Conservation (phyloP, 2,329 filamentous ascomycete genomes). For the Aspergillus costaricaensis region DNA sequence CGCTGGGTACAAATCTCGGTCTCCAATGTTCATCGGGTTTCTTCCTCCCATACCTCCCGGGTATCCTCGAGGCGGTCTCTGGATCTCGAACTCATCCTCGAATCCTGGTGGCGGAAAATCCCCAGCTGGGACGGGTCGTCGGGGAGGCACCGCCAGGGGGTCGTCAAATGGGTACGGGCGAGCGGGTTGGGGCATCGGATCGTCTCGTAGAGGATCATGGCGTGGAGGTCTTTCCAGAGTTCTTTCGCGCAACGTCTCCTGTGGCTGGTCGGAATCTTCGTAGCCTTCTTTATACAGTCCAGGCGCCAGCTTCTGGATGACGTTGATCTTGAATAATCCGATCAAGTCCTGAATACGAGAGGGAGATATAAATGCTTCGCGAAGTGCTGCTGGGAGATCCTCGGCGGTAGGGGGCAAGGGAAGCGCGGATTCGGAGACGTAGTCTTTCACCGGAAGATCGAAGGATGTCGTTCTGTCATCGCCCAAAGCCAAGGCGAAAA, state of each 20-base stretch:
- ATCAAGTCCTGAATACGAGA: conserved; percentile 70
- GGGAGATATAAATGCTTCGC: conserved; percentile 71
- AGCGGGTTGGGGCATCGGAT: conserved; percentile 60
- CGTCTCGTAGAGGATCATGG: conserved; percentile 54
- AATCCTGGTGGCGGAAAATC: conserved; percentile 87
- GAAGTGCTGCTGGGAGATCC: conserved; percentile 37
- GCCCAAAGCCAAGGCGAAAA: conserved; percentile 75
- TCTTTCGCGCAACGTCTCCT: conserved; percentile 37
- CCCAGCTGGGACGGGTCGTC: conserved; percentile 65
- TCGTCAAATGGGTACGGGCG: conserved; percentile 69
- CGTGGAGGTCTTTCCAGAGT: conserved; percentile 43
- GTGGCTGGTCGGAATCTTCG: conserved; percentile 49
- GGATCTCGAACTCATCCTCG: conserved; percentile 87
- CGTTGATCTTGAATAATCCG: conserved; percentile 70
- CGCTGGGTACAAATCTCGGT: conserved; percentile 83
- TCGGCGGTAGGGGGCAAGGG: conserved; percentile 48
- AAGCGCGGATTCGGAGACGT: conserved; percentile 64
- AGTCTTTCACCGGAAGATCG: conserved; percentile 74
- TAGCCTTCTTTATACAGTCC: conserved; percentile 77
- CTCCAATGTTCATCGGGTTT: conserved; percentile 71
- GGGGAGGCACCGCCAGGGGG: conserved; percentile 62
- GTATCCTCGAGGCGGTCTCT: conserved; percentile 62
- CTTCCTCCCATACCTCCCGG: conserved; percentile 48
- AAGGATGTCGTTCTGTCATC: conserved; percentile 80
- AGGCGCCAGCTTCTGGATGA: conserved; percentile 83